Conservation (phyloP, 768 basidiomycete genomes). For the Mycena pura region DNA sequence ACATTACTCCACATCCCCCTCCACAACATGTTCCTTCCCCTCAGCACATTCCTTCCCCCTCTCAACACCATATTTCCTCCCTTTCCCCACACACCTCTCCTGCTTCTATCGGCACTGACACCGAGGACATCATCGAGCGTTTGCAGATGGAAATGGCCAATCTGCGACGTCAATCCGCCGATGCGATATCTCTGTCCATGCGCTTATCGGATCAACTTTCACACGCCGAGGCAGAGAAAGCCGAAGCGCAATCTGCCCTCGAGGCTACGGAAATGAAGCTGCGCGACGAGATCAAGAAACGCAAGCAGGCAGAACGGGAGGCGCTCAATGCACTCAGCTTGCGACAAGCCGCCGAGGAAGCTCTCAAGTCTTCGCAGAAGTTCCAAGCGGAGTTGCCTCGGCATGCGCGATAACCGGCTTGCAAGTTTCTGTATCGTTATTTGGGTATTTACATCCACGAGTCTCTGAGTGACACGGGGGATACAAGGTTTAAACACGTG, state of each 20-base stretch:
- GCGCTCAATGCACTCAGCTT: slow-evolving; percentile 55
- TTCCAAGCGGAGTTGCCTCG: slow-evolving; percentile 26
- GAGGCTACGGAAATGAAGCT: slow-evolving; percentile 62
- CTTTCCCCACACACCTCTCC: neutral
- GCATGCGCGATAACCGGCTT: neutral
- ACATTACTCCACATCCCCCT: slow-evolving; percentile 7
- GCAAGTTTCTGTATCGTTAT: slow-evolving; percentile 19
- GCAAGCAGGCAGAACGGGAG: slow-evolving; percentile 64
- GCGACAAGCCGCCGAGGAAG: slow-evolving; percentile 59
- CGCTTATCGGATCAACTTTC: slow-evolving; percentile 75
- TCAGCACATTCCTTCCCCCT: neutral
- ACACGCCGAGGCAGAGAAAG: slow-evolving; percentile 66
- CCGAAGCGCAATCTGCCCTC: slow-evolving; percentile 60
- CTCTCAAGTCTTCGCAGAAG: slow-evolving; percentile 44
- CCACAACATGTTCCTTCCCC: neutral
- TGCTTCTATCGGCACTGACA: slow-evolving; percentile 26
- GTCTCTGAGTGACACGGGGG: neutral
- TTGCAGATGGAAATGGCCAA: slow-evolving; percentile 70
- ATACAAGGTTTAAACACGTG: no score
- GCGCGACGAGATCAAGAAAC: slow-evolving; percentile 63
- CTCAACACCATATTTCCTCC: neutral
- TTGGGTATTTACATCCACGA: slow-evolving; percentile 18
- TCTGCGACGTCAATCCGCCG: slow-evolving; percentile 70
- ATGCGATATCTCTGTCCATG: slow-evolving; percentile 69
- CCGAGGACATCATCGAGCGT: slow-evolving; percentile 59